Conservation (phyloP, 2,329 filamentous ascomycete species). For the Emydomyces testavorans region DNA sequence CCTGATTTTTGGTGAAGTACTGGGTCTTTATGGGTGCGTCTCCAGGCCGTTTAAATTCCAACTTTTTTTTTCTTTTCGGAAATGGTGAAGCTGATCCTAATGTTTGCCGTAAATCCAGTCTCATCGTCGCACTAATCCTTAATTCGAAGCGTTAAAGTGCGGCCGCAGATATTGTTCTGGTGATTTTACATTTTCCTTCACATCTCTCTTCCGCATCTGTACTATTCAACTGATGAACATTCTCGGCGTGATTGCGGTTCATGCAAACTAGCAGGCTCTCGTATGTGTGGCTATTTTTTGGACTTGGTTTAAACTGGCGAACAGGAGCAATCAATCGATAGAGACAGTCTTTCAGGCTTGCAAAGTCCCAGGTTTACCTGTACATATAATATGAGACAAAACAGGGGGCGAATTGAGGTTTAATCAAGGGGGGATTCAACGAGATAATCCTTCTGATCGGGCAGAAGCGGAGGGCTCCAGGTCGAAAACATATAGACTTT, state of each 20-base stretch:
- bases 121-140: slow-evolving; percentile 82
- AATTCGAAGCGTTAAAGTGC: slow-evolving; percentile 63
- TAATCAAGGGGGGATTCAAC: neutral
- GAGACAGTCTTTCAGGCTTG: neutral
- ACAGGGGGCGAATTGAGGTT: too few relatives aligned
- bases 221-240: slow-evolving; percentile 2
- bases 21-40: slow-evolving; percentile 86
- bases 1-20: slow-evolving; percentile 93
- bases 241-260: slow-evolving; percentile 2
- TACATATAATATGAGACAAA: too few relatives aligned
- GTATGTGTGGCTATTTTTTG: neutral
- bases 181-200: neutral
- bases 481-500: slow-evolving; percentile 11
- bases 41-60: slow-evolving; percentile 51
- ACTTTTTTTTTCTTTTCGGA: too few relatives aligned
- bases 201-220: neutral
- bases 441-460: neutral
- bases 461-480: slow-evolving; percentile 5
- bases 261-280: neutral
- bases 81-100: too few relatives aligned
- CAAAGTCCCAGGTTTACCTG: neutral
- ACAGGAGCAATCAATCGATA: slow-evolving; percentile 2
- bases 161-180: neutral
- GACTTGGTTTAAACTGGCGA: slow-evolving; percentile 4
- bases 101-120: slow-evolving; percentile 48